These are phyloP conservation scores for Glutinoglossum americanum DNA, from an alignment of 495 filamentous ascomycete genomes.

Conservation along the genomic window DNA sequence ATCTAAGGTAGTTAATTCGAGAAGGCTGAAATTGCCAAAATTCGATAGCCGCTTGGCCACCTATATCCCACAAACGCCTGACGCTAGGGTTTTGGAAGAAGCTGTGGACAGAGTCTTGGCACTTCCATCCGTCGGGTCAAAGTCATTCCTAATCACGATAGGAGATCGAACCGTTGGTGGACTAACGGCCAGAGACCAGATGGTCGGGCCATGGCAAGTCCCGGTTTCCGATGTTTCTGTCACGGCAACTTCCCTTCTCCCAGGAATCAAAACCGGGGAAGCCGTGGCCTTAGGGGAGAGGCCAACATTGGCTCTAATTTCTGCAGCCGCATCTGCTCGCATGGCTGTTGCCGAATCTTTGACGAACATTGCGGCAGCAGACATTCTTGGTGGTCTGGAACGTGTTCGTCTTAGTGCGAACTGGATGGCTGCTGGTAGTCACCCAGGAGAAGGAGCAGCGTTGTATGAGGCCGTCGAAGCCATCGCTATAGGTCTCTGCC, in stretches of 20 bases:
- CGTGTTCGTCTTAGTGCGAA: constrained; percentile 81
- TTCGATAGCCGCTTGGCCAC: constrained; percentile 49
- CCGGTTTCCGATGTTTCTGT: constrained; percentile 88
- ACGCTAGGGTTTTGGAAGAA: constrained; percentile 45
- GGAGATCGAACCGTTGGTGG: constrained; percentile 83
- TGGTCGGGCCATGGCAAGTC: constrained; percentile 94
- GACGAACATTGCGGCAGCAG: constrained; percentile 77
- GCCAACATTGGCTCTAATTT: constrained; percentile 76
- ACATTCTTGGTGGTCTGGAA: constrained; percentile 52
- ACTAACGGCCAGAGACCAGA: constrained; percentile 73
- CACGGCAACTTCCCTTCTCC: constrained; percentile 56
- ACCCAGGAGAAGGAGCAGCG: constrained; percentile 82
- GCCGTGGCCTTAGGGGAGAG: constrained; percentile 96
- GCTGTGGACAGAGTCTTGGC: constrained; percentile 63
- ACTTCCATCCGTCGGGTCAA: constrained; percentile 81
- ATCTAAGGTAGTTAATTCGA: constrained; percentile 54
- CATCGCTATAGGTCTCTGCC: constrained; percentile 72
- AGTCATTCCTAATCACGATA: constrained; percentile 93
- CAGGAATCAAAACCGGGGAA: constrained; percentile 61
- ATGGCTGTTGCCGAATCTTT: constrained; percentile 94
- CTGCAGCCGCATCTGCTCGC: constrained; percentile 72
- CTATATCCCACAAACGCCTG: constrained; percentile 39
- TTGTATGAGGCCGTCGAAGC: constrained; percentile 90
- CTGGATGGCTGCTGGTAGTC: constrained; percentile 94
- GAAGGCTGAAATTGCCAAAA: constrained; percentile 39